Evolutionary conservation across 352 stramenopile genomes (phyloP), one percentile per base, ranked within the genome.

Genomic region (Nothophytophthora sp.): DNA sequence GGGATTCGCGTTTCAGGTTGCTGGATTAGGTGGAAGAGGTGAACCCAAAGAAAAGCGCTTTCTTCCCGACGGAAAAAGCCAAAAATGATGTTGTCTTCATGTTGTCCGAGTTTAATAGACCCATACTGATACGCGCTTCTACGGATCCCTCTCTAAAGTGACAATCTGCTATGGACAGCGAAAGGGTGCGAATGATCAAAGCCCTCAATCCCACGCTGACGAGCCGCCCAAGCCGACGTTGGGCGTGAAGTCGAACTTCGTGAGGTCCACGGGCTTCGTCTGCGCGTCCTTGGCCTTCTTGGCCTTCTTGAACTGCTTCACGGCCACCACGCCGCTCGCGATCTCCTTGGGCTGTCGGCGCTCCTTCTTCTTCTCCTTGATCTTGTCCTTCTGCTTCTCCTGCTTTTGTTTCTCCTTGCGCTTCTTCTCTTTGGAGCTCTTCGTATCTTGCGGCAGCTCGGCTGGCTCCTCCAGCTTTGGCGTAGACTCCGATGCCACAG

Each of bases 251-350:
- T 85, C 71, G 33, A 87, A 60, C 50, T 79, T 67, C 15, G 72
- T 68, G 13, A 91, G 52, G 41, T 91, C 76, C 12, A 93, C 60
- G 1, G 41, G 34, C 30, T 61, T 70, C 20, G 32, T 41, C 16
- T 63, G 44, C 5, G 33, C 32, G 3, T 27, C 58, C 40, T 78
- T 84, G 38, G 20, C 28, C 49, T 78, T 74, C 45, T 76, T 86
- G 7, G 61, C 11, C 47, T 88, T 92, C 50, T 88, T 93, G 43
- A 91, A 80, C 42, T 91, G 71, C 60, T 91, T 90, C 13, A 90
- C 68, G 23, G 78, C 75, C 36, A 93, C 51, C 15, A 91, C 83
- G 15, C 83, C 83, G 44, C 83, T 93, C 3, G 76, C 80, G 22
- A 81, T 67, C 32, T 87, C 77, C 76, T 84, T 89, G 16, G 76